A percentile compares a stretch with the other conserved stretches of the same genome.
Conservation (phyloP, 202 grass and related monocot genomes). For the Cymbopogon flexuosus region DNA sequence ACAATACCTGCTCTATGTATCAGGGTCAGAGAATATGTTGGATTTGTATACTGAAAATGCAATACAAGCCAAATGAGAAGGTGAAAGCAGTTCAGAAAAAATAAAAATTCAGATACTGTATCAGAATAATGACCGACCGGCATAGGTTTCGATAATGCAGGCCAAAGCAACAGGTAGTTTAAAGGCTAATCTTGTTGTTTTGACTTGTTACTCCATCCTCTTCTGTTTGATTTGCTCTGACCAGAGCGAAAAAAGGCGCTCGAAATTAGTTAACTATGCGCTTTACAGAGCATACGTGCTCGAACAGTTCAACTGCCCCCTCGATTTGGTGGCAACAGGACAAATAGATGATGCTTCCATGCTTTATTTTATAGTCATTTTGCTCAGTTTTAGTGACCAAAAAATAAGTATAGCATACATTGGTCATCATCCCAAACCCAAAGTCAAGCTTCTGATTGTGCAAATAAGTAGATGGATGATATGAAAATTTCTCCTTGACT, state of each 20-base stretch:
- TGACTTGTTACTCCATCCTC: constrained; percentile 40
- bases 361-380: constrained; percentile 21
- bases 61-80: constrained; percentile 50
- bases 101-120: not conserved
- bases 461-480: not conserved
- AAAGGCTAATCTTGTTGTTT: constrained; percentile 46
- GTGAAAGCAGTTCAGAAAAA: constrained; percentile 26
- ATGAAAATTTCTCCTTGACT: not conserved
- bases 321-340: constrained; percentile 50
- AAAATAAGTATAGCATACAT: not conserved
- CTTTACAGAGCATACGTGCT: constrained; percentile 32
- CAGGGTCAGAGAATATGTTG: constrained; percentile 29
- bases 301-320: constrained; percentile 49
- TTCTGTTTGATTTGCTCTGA: constrained; percentile 32
- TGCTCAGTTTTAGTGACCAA: constrained; percentile 9
- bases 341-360: constrained; percentile 37
- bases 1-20: constrained; percentile 42
- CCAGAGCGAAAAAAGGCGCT: constrained; percentile 32
- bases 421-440: not conserved
- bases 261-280: constrained; percentile 38
- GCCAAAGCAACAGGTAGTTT: constrained; percentile 30
- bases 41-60: constrained; percentile 36
- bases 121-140: constrained; percentile 15
- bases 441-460: constrained; percentile 23
- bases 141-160: constrained; percentile 27